Evolutionary conservation across 2,329 filamentous ascomycete genomes (phyloP).

Genomic region (Diaporthe sp.): DNA sequence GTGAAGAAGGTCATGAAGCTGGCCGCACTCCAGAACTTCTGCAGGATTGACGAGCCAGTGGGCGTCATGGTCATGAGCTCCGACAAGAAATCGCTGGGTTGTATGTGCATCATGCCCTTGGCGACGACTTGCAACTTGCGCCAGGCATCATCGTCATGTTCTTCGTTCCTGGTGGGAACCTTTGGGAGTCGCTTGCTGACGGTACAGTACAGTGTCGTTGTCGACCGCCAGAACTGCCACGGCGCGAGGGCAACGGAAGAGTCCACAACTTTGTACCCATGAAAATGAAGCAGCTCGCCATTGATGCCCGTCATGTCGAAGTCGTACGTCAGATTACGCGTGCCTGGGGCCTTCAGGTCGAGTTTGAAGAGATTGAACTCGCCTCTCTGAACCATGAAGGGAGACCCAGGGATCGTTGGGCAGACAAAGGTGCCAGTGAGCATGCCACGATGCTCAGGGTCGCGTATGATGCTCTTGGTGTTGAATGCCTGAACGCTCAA

Average conservation of each 20-base stretch:
- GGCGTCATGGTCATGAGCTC: conserved; percentile 68
- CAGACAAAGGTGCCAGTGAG: conserved; percentile 73
- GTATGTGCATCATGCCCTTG: conserved; percentile 71
- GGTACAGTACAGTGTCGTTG: conserved; percentile 73
- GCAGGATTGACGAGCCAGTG: conserved; percentile 61
- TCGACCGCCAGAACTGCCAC: conserved; percentile 71
- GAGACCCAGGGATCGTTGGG: conserved; percentile 66
- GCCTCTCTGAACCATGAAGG: conserved; percentile 72
- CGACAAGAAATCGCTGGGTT: conserved; percentile 66
- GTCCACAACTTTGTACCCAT: conserved; percentile 74
- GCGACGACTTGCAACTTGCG: conserved; percentile 63
- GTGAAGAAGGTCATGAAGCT: conserved; percentile 71
- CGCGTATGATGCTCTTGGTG: conserved; percentile 61
- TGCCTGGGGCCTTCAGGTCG: conserved; percentile 68
- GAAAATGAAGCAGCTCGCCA: conserved; percentile 68
- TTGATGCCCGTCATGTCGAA: conserved; percentile 71
- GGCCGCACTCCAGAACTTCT: conserved; percentile 60
- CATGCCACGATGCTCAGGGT: conserved; percentile 65
- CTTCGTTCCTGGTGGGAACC: conserved; percentile 45
- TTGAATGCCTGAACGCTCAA: conserved; percentile 70
- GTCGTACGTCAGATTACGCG: conserved; percentile 72
- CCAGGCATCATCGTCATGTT: conserved; percentile 56
- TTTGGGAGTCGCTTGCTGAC: conserved; percentile 58
- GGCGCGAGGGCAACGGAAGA: conserved; percentile 71
- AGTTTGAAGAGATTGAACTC: conserved; percentile 70